Base-by-base conservation (phyloP, 2,329 filamentous ascomycete species). In the Fusarium vanettenii region DNA sequence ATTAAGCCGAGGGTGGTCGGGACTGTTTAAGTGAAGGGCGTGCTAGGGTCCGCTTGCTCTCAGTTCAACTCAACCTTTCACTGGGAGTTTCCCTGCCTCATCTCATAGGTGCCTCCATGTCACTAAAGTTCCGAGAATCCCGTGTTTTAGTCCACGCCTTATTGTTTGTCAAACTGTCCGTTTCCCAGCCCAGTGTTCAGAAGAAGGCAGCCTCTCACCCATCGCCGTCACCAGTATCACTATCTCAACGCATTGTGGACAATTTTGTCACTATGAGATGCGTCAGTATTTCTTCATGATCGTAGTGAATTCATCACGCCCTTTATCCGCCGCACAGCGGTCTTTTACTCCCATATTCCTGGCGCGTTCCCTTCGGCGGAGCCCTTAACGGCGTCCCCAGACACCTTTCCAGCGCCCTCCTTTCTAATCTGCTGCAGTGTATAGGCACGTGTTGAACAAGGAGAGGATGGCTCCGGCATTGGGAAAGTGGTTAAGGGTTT, bases 391-490 rank as follows among this genome's bases (percentile, higher is more conserved):
- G 88, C 87, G 41, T 88, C 85, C 0, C 87, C 87, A 18, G 90
- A 79, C 35, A 84, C 78, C 1, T 80, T 80, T 0, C 87, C 88
- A 2, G 85, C 77, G 0, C 86, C 88, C 59, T 90, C 88, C 0
- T 78, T 82, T 72, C 86, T 89, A 75, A 90, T 83, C 4, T 88
- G 82, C 10, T 78, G 69, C 0, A 90, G 86, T 84, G 60, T 89
- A 89, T 18, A 89, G 67, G 67, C 89, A 89, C 0, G 88, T 89
- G 80, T 90, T 89, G 82, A 90, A 89, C 11, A 87, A 87, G 78
- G 90, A 90, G 14, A 90, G 76, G 2, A 90, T 78, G 0, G 86
- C 85, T 4, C 78, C 77, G 0, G 85, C 87, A 66, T 82, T 75
- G 1, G 88, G 88, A 9, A 90, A 81, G 2, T 88, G 83, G 2